Conservation (phyloP, 441 rosid genomes). For the Manihot esculenta region DNA sequence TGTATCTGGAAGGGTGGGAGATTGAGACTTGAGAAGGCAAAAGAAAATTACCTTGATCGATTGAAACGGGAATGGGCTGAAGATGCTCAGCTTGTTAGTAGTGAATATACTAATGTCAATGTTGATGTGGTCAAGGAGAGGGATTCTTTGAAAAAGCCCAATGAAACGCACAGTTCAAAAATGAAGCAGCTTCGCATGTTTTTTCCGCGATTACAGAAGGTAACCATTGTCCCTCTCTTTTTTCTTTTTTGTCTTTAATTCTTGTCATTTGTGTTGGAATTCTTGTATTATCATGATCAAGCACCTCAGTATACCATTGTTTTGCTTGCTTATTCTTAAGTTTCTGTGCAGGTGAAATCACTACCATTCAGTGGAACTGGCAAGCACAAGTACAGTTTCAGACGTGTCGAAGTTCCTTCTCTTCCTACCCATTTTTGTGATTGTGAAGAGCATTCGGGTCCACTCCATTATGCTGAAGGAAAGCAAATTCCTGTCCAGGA, state of each 20-base stretch:
- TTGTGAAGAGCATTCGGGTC: slow-evolving; percentile 71
- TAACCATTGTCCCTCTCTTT: slow-evolving; percentile 11
- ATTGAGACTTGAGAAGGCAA: slow-evolving; percentile 83
- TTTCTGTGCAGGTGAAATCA: slow-evolving; percentile 55
- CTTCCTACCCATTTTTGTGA: slow-evolving; percentile 70
- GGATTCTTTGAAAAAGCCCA: slow-evolving; percentile 24
- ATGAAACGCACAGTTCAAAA: slow-evolving; percentile 18
- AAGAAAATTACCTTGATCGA: slow-evolving; percentile 67
- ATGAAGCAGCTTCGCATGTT: slow-evolving; percentile 50
- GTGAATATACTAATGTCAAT: slow-evolving; percentile 12
- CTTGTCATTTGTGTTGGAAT: neutral
- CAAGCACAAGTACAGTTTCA: slow-evolving; percentile 86
- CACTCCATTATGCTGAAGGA: slow-evolving; percentile 31
- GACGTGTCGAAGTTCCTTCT: slow-evolving; percentile 55
- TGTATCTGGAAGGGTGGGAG: slow-evolving; percentile 91
- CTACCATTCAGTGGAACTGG: slow-evolving; percentile 80
- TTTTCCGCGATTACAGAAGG: slow-evolving; percentile 77
- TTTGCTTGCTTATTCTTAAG: slow-evolving; percentile 1
- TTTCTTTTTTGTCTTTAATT: neutral
- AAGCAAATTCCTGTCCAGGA: slow-evolving; percentile 32
- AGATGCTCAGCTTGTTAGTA: slow-evolving; percentile 32
- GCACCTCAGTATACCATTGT: neutral
- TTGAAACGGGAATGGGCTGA: slow-evolving; percentile 71
- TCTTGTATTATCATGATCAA: neutral
- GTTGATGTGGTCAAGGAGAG: slow-evolving; percentile 17